Evolutionary conservation across 345 rosid genomes (phyloP).

Genomic region (Gossypium thurberi): DNA sequence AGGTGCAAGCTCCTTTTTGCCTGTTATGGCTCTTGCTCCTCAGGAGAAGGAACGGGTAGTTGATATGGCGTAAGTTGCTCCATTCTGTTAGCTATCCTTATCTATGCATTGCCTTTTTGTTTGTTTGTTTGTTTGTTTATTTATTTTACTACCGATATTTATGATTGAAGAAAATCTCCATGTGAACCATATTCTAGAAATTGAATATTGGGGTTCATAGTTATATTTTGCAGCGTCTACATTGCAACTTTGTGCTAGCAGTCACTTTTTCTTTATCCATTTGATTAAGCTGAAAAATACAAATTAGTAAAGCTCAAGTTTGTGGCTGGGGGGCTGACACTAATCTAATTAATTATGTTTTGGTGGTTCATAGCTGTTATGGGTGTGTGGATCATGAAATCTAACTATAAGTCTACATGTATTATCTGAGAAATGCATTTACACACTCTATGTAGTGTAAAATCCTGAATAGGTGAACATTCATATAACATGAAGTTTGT

Average conservation of each 20-base stretch:
- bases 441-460: background rate
- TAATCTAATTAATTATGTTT: background rate
- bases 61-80: constrained; percentile 84
- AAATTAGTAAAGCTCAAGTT: background rate
- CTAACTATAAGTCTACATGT: background rate
- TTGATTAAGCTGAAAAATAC: background rate
- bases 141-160: background rate
- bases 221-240: background rate
- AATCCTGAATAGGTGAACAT: background rate
- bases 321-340: background rate
- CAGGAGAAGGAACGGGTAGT: constrained; percentile 82
- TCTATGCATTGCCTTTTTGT: background rate
- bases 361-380: background rate
- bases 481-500: background rate
- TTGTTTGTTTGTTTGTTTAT: background rate
- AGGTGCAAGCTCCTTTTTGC: constrained; percentile 93
- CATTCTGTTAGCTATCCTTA: background rate
- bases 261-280: background rate
- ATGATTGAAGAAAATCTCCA: background rate
- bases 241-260: background rate
- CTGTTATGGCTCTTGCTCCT: constrained; percentile 99
- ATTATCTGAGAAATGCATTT: background rate
- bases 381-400: background rate
- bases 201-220: background rate
- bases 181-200: background rate